phyloP scores from a whole-genome alignment of 75 land plant genomes.

The Cryptomeria japonica region DNA sequence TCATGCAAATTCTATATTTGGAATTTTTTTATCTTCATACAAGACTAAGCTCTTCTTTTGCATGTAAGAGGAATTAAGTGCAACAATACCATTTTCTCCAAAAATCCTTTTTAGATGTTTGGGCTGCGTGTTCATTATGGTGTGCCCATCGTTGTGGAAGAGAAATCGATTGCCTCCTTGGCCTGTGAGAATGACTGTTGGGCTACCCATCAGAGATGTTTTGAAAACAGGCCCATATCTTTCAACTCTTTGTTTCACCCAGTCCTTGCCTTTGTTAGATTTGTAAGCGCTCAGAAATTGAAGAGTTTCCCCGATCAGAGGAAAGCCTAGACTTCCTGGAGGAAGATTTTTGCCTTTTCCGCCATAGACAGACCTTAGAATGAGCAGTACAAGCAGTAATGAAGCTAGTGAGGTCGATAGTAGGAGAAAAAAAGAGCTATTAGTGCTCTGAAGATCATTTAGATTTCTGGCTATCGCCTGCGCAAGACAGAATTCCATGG shows the following conservation, averaged over 20 bases:
- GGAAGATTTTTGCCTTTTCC: slow-evolving; percentile 11
- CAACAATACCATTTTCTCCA: neutral
- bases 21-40: too few relatives aligned
- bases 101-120: neutral
- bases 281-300: neutral
- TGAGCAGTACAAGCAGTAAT: neutral
- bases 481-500: neutral
- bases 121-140: neutral
- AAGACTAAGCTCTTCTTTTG: too few relatives aligned
- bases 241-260: slow-evolving; percentile 10
- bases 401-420: neutral
- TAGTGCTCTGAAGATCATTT: neutral
- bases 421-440: neutral
- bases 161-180: slow-evolving; percentile 50
- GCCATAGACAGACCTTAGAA: neutral
- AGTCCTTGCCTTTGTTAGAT: neutral
- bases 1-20: too few relatives aligned
- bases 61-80: too few relatives aligned
- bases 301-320: slow-evolving; percentile 32
- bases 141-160: slow-evolving; percentile 31
- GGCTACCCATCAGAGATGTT: slow-evolving; percentile 31
- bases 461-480: neutral
- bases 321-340: slow-evolving; percentile 37
- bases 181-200: slow-evolving; percentile 22
- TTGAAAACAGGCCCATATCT: slow-evolving; percentile 31